Percentiles rank a stretch among this genome's conserved stretches.
These are phyloP conservation scores for Bipolaris oryzae DNA, from an alignment of 2,329 filamentous ascomycete genomes.

Conservation along the genomic window DNA sequence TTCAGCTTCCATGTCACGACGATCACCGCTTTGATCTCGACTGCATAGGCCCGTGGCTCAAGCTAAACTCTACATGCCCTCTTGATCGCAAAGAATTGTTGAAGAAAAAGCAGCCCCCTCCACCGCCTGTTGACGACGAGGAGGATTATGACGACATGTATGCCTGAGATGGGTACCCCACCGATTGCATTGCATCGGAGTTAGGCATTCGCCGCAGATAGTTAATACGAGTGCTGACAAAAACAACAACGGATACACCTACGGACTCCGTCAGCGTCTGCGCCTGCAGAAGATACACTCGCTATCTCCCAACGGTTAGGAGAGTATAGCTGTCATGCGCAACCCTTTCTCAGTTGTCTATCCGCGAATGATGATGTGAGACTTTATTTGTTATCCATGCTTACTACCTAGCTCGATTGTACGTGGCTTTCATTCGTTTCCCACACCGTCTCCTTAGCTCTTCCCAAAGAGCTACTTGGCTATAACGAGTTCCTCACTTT, in stretches of 20 bases:
- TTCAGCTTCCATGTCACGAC: slow-evolving; percentile 65
- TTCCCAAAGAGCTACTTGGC: slow-evolving; percentile 9
- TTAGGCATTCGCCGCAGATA: slow-evolving; percentile 10
- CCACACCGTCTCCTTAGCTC: slow-evolving; percentile 11
- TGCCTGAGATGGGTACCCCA: slow-evolving; percentile 38
- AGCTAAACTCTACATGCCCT: slow-evolving; percentile 68
- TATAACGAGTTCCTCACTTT: slow-evolving; percentile 19
- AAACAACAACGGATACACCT: not conserved
- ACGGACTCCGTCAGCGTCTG: not conserved
- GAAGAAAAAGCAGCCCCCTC: slow-evolving; percentile 55
- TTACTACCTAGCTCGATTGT: not conserved
- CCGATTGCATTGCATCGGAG: slow-evolving; percentile 13
- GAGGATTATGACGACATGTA: slow-evolving; percentile 60
- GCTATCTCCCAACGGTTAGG: not conserved
- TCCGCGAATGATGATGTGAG: slow-evolving; percentile 6
- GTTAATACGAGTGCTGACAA: not conserved
- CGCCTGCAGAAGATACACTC: not conserved
- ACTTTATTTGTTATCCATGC: not conserved
- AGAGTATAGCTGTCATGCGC: slow-evolving; percentile 2
- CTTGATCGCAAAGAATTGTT: slow-evolving; percentile 65
- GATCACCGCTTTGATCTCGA: slow-evolving; percentile 69
- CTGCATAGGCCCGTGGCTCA: slow-evolving; percentile 68
- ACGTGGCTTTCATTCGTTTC: not conserved
- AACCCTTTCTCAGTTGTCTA: not conserved
- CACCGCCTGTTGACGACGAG: slow-evolving; percentile 56